Conservation (phyloP, 2,329 filamentous ascomycete genomes). For the Fusarium anthophilum region DNA sequence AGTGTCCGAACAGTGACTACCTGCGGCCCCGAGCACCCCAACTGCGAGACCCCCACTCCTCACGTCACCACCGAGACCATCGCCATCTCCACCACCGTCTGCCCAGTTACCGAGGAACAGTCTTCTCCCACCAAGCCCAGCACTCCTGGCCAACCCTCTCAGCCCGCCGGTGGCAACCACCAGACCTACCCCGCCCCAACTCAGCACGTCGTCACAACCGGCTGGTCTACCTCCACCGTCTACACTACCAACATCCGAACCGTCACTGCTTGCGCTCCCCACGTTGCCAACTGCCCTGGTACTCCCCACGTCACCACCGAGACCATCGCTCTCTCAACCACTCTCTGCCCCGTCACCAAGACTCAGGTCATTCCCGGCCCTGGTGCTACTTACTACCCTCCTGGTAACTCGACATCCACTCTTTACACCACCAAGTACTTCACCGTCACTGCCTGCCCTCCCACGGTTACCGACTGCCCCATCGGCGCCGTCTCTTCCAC, state of each 20-base stretch:
- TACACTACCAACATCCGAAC: conserved; percentile 35
- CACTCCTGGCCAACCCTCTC: neutral
- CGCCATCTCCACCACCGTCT: conserved; percentile 29
- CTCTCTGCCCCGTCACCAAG: conserved; percentile 31
- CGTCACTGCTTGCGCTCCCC: conserved; percentile 23
- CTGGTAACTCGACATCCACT: conserved; percentile 19
- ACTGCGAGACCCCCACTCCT: conserved; percentile 5
- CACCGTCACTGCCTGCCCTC: conserved; percentile 22
- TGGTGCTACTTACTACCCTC: neutral
- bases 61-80: conserved; percentile 15
- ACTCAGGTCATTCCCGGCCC: conserved; percentile 8
- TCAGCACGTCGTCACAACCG: neutral
- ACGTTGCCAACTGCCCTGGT: conserved; percentile 2
- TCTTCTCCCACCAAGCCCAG: conserved; percentile 4
- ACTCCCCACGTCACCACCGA: conserved; percentile 12
- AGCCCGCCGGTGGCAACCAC: neutral
- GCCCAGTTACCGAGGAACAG: conserved; percentile 22
- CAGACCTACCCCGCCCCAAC: neutral
- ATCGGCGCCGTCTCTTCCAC: conserved; percentile 8
- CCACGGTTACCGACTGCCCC: conserved; percentile 11
- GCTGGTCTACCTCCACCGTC: conserved; percentile 20
- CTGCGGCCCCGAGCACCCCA: neutral
- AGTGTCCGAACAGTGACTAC: conserved; percentile 32
- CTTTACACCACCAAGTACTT: conserved; percentile 33
- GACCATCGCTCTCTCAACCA: conserved; percentile 16